Evolutionary conservation across 2,329 filamentous ascomycete genomes (phyloP), one percentile per base, ranked within the genome.

Genomic region (Byssoonygena ceratinophila): DNA sequence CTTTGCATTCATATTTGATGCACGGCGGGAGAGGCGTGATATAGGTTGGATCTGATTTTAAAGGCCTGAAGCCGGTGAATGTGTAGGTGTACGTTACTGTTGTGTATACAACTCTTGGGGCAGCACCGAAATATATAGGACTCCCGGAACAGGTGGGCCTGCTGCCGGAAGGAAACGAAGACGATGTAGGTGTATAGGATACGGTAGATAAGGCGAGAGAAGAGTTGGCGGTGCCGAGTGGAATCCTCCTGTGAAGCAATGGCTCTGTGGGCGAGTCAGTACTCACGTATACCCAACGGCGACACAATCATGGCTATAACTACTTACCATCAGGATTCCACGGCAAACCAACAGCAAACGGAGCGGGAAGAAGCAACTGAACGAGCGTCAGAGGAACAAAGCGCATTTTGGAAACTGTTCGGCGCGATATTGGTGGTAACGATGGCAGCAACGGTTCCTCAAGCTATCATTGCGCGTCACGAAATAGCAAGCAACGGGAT

Each of bases 21-120:
- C 55, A 56, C 12, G 55, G 52, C 18, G 52, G 49, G 14, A 32
- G 47, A 36, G 55, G 55, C 1, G 55, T 56, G 25, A 56, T 43
- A 12, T 51, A 54, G 1, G 45, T 53, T 22, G 52, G 48, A 7
- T 40, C 16, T 1, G 22, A 27, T 31, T n/a, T 32, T 14, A 34
- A 27, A 12, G 34, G 31, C 22, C 12, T 14, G 16, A 32, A 9
- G 7, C 43, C 40, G 4, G 32, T 51, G 37, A 46, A 25, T 16
- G 48, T 56, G 23, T 50, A 52, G 11, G 44, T 47, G 40, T 49
- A 22, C 4, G 55, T 56, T 41, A 56, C 29, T 1, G 55, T 56
- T 7, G 45, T 56, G 27, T 52, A 54, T 8, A 53, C 29, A 4
- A 25, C 25, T 20, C 37, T 20, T 22, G 55, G 52, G 36, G 40